phyloP scores from a whole-genome alignment of 1,139 yeast species.

The Hansenula lynferdii region DNA sequence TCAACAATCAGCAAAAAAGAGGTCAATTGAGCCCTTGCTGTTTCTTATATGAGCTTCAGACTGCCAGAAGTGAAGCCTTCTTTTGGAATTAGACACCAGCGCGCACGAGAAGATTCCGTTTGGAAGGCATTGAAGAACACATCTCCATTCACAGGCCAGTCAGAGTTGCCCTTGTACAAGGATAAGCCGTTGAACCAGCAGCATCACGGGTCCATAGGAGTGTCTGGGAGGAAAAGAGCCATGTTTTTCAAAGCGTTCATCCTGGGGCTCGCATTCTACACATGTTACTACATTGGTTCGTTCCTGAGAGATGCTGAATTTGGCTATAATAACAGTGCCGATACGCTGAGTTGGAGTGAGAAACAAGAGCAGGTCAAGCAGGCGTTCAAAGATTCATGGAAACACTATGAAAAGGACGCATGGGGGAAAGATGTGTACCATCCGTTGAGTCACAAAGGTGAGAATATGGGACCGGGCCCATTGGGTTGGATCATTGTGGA shows the following conservation, averaged over 20 bases:
- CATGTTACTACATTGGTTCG: conserved; percentile 28
- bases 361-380: conserved; percentile 53
- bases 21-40: too few relatives aligned
- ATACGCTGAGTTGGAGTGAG: conserved; percentile 28
- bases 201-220: too few relatives aligned
- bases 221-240: conserved; percentile 9
- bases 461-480: conserved; percentile 78
- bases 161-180: conserved; percentile 33
- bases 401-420: conserved; percentile 67
- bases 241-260: conserved; percentile 43
- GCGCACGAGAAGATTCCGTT: conserved; percentile 6
- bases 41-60: conserved; percentile 3
- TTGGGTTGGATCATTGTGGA: conserved; percentile 96
- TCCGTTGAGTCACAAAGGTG: conserved; percentile 58
- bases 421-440: conserved; percentile 78
- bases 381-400: conserved; percentile 77
- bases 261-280: conserved; percentile 35
- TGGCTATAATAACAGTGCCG: neutral
- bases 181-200: conserved; percentile 29
- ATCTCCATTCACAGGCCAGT: neutral
- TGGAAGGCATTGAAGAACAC: conserved; percentile 18
- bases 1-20: too few relatives aligned
- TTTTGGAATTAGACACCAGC: neutral
- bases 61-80: conserved; percentile 1
- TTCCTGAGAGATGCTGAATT: conserved; percentile 8